Base-by-base conservation (phyloP, 106 monocot genomes). In the Triglochin maritima region DNA sequence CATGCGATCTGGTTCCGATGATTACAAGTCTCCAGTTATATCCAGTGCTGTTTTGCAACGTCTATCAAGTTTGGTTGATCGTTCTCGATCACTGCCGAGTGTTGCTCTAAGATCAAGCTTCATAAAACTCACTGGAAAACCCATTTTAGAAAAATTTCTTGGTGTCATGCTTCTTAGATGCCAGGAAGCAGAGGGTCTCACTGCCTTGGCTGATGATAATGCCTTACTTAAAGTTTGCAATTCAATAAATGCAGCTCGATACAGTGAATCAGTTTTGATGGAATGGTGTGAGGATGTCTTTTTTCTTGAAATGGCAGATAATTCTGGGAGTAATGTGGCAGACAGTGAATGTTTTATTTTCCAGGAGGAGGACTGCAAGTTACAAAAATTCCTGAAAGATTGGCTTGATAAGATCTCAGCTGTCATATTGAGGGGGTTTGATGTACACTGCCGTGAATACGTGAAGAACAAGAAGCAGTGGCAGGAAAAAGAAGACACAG, bases 141-240 rank as follows among this genome's bases (percentile, higher is more conserved):
- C 86, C 2, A 49, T 92, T 42, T 5, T 89, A 16, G 58, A 54
- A 43, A 77, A 99, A 59, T 86, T 82, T 61, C 46, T 78, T 73
- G 92, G 86, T 73, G 76, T 57, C 59, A 64, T 86, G 72, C 74
- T 89, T 7, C 71, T 55, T 10, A 73, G 89, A 59, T 99, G 98
- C 73, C 88, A 99, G 70, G 98, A 92, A 71, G 91, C 92, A 14
- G 98, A 99, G 65, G 98, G 92, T 2, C 79, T 99, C 5, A 99
- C 98, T 60, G 98, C 98, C 14, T 74, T 99, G 63, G 92, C 86
- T 8, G 98, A 99, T 84, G 98, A 98, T 81, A 80, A 88, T 75
- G 88, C 92, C n/a, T 17, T 92, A 17, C 58, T 76, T 12, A 99
- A 86, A 57, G 98, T 99, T 15, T 80, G 79, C 14, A 69, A 64